phyloP scores from a whole-genome alignment of 1,284 basidiomycete genomes.

The Tilletia indica region DNA sequence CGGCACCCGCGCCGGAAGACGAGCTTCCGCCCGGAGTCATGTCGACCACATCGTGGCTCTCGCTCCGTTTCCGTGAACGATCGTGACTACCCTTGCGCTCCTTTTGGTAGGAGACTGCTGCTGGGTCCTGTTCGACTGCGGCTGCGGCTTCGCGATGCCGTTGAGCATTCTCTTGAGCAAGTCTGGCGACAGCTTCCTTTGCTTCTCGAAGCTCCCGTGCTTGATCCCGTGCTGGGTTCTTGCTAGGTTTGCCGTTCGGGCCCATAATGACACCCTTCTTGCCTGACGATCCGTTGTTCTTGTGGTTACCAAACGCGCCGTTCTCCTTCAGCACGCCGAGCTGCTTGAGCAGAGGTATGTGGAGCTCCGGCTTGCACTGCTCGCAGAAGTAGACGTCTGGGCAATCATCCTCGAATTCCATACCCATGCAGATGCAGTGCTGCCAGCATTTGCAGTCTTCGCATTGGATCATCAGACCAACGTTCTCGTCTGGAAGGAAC shows the following conservation, averaged over 20 bases:
- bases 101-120: neutral
- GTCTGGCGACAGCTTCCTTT: constrained; percentile 47
- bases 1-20: neutral
- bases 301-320: constrained; percentile 12
- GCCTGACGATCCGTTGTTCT: neutral
- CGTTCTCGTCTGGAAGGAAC: constrained; percentile 61
- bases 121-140: constrained; percentile 19
- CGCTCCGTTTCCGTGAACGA: constrained; percentile 3
- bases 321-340: constrained; percentile 40
- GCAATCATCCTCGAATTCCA: constrained; percentile 72
- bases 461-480: constrained; percentile 90
- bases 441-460: constrained; percentile 98
- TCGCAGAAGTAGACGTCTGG: constrained; percentile 78
- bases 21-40: neutral
- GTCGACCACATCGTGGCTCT: constrained; percentile 9
- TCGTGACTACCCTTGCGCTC: constrained; percentile 8
- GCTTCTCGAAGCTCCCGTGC: constrained; percentile 47
- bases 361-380: constrained; percentile 82
- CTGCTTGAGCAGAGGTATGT: constrained; percentile 58
- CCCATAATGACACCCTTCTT: constrained; percentile 42
- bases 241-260: constrained; percentile 22
- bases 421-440: constrained; percentile 94
- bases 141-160: constrained; percentile 36
- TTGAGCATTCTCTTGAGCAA: constrained; percentile 48
- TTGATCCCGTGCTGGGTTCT: constrained; percentile 33